Evolutionary conservation across 2,329 filamentous ascomycete genomes (phyloP), one percentile per base, ranked within the genome.

Genomic region (Aspergillus novofumigatus): DNA sequence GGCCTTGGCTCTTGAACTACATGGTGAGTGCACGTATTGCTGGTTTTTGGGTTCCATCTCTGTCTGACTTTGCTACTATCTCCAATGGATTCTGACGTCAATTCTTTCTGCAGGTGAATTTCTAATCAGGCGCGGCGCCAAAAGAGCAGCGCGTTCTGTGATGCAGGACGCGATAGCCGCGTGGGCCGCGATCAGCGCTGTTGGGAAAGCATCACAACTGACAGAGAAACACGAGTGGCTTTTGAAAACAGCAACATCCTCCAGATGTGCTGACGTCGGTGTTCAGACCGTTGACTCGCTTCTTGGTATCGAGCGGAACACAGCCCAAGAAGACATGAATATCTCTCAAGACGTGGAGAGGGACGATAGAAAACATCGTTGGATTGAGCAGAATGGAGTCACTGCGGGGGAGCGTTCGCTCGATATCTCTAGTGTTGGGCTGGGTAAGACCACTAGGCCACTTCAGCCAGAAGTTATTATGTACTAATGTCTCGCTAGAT

Each of bases 191-290:
- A 79, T 86, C 49, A 81, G 82, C 41, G 85, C 84, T 1, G 75
- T 73, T 57, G 85, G 84, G 9, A 87, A 87, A 67, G 81, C 81
- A 3, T 73, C 79, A 29, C 82, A 86, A 47, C 70, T 87, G 7
- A 71, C 77, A 2, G 78, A 81, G 55, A 86, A 84, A 61, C 83
- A 85, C 59, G 83, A 85, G 62, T 86, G 81, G 77, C 66, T 87
- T n/a, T 71, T 87, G 28, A 81, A 80, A 59, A 82, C 81, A 10
- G 81, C 80, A 3, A 76, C 77, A 2, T 79, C 77, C 3, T 73
- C 81, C 8, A 77, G 78, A 35, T 81, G 76, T 3, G 75, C 79
- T 51, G 83, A 87, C 64, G 78, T 76, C 21, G 80, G 75, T 10
- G 83, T 82, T 23, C 85, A 88, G 67, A 87, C 83, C 0, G 75